Conservation (phyloP, 148 eudicot genomes). For the Chenopodium berlandieri region DNA sequence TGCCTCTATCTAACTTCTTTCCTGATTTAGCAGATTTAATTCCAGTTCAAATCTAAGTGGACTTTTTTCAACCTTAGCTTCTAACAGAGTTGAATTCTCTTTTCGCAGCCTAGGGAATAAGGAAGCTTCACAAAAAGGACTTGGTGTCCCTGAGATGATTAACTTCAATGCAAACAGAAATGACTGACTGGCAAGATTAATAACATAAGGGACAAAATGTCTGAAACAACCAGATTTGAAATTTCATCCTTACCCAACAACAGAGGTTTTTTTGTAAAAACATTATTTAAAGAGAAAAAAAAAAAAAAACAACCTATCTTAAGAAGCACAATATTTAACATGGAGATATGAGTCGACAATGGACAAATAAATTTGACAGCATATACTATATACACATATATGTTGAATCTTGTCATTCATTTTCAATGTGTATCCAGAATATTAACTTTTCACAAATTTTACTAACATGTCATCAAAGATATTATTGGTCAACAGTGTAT, state of each 20-base stretch:
- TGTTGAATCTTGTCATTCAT: too few relatives aligned
- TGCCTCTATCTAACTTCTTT: too few relatives aligned
- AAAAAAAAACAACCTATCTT: too few relatives aligned
- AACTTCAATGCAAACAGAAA: not conserved
- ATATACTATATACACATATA: too few relatives aligned
- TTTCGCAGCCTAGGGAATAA: not conserved
- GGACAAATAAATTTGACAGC: not conserved
- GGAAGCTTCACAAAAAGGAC: not conserved
- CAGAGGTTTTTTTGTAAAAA: not conserved
- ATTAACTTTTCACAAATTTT: too few relatives aligned
- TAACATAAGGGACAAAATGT: not conserved
- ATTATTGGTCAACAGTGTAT: too few relatives aligned
- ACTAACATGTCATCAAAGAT: too few relatives aligned
- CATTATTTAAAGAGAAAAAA: too few relatives aligned
- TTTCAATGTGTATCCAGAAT: too few relatives aligned
- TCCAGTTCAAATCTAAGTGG: too few relatives aligned
- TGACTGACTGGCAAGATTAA: not conserved
- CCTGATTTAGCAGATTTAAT: too few relatives aligned
- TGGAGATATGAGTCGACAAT: too few relatives aligned
- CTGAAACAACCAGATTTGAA: not conserved
- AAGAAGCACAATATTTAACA: not conserved
- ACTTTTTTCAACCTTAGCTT: not conserved
- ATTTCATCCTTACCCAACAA: not conserved
- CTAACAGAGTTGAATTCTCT: not conserved
- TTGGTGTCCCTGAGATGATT: not conserved